phyloP scores from a whole-genome alignment of 2,329 filamentous ascomycete species.

The Aspergillus carbonarius region DNA sequence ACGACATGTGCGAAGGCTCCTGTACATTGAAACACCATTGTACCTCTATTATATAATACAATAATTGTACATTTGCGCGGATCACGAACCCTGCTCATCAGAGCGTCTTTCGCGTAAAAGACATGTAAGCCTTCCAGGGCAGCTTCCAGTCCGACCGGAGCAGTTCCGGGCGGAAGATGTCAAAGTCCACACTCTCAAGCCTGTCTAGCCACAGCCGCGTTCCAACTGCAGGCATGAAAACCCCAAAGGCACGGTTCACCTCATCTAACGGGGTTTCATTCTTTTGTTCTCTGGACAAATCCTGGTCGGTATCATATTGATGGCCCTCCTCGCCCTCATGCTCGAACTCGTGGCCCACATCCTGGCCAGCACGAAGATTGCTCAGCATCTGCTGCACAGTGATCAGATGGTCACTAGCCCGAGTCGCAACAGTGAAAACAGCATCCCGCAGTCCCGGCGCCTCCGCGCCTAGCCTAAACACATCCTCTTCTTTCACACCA shows the following conservation, averaged over 20 bases:
- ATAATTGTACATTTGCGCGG: neutral
- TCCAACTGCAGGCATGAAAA: constrained; percentile 76
- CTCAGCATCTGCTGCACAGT: constrained; percentile 89
- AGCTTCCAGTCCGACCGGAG: constrained; percentile 75
- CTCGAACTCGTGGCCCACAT: constrained; percentile 83
- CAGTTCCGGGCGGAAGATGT: constrained; percentile 67
- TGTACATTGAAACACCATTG: neutral
- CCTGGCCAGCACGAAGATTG: constrained; percentile 70
- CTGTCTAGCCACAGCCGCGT: constrained; percentile 75
- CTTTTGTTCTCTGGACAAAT: neutral
- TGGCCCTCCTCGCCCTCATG: constrained; percentile 75
- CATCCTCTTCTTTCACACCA: constrained; percentile 81
- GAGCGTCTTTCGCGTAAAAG: constrained; percentile 55
- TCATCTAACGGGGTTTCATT: constrained; percentile 47
- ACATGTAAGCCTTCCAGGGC: constrained; percentile 73
- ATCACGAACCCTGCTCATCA: constrained; percentile 24
- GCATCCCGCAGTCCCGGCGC: constrained; percentile 83
- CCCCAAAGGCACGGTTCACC: constrained; percentile 69
- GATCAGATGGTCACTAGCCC: constrained; percentile 93
- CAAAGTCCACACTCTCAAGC: constrained; percentile 79
- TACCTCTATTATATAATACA: constrained; percentile 4
- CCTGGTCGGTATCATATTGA: constrained; percentile 42
- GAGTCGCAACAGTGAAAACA: constrained; percentile 86
- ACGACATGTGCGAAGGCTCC: no score
- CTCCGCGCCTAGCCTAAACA: constrained; percentile 75